A percentile compares a stretch with the other conserved stretches of the same genome.
Conservation (phyloP, 345 rosid species). For the Balakata baccata region DNA sequence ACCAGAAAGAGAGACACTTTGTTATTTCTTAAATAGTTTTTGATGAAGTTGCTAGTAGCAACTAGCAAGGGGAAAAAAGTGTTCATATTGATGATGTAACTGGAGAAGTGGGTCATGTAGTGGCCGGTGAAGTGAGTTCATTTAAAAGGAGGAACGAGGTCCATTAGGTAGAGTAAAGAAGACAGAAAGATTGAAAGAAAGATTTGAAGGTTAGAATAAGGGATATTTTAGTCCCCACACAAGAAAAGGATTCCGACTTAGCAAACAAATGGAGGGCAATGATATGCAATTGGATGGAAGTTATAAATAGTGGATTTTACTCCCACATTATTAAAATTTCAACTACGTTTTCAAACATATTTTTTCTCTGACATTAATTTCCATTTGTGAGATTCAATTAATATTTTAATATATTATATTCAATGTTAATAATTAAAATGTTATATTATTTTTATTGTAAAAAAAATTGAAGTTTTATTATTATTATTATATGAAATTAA, state of each 20-base stretch:
- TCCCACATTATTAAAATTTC: too few species aligned
- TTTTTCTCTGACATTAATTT: too few species aligned
- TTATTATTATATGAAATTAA: too few species aligned
- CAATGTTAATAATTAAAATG: too few species aligned
- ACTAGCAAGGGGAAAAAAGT: not conserved
- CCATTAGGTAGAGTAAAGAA: slow-evolving; percentile 17
- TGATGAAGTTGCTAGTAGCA: slow-evolving; percentile 4
- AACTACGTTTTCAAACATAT: too few species aligned
- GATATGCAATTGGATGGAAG: too few species aligned
- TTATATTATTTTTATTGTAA: too few species aligned
- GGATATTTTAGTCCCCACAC: slow-evolving; percentile 34
- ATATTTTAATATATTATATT: too few species aligned
- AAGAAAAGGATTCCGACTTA: slow-evolving; percentile 29
- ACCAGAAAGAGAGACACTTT: too few species aligned
- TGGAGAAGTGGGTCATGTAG: slow-evolving; percentile 5
- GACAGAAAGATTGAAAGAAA: slow-evolving; percentile 17
- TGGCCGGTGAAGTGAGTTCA: slow-evolving; percentile 9
- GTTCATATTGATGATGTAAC: slow-evolving; percentile 4
- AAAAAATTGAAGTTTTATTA: too few species aligned
- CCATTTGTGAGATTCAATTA: too few species aligned
- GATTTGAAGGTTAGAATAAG: slow-evolving; percentile 12
- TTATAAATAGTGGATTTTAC: too few species aligned
- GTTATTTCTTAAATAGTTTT: not conserved
- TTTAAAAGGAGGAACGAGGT: slow-evolving; percentile 6
- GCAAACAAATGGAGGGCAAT: slow-evolving; percentile 27